phyloP scores from a whole-genome alignment of 2,329 filamentous ascomycete genomes.

The Fusarium sp. region DNA sequence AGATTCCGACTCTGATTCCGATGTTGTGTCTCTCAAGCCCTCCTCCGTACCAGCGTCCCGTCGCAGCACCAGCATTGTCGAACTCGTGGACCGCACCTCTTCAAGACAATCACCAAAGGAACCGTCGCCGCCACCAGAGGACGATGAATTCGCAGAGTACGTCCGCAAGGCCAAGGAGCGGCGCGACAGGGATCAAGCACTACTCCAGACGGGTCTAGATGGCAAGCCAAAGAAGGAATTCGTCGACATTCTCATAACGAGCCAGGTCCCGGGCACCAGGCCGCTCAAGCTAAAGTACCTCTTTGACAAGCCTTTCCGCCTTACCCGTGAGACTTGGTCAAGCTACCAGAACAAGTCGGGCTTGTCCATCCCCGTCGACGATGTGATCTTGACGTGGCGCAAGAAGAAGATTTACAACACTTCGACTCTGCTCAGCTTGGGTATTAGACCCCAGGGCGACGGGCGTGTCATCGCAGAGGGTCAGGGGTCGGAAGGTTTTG shows the following conservation, averaged over 20 bases:
- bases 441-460: slow-evolving; percentile 58
- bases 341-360: slow-evolving; percentile 60
- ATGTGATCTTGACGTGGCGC: slow-evolving; percentile 81
- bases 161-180: slow-evolving; percentile 52
- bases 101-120: slow-evolving; percentile 3
- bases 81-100: slow-evolving; percentile 12
- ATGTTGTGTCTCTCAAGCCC: slow-evolving; percentile 15
- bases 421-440: slow-evolving; percentile 75
- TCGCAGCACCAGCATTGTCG: slow-evolving; percentile 25
- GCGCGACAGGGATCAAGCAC: slow-evolving; percentile 43
- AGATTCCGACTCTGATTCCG: slow-evolving; percentile 48
- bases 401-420: slow-evolving; percentile 74
- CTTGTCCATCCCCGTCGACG: slow-evolving; percentile 49
- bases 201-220: slow-evolving; percentile 23
- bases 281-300: slow-evolving; percentile 64
- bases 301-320: slow-evolving; percentile 70
- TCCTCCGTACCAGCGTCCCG: background rate
- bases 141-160: slow-evolving; percentile 57
- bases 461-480: slow-evolving; percentile 54
- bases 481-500: slow-evolving; percentile 55
- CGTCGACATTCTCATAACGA: slow-evolving; percentile 60
- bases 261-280: slow-evolving; percentile 67
- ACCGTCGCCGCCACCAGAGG: slow-evolving; percentile 32
- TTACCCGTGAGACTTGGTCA: slow-evolving; percentile 75
- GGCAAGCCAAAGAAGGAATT: slow-evolving; percentile 35